Evolutionary conservation across 2,329 filamentous ascomycete species (phyloP), one percentile per base, ranked within the genome.

Genomic region (Epichloe coenophiala): DNA sequence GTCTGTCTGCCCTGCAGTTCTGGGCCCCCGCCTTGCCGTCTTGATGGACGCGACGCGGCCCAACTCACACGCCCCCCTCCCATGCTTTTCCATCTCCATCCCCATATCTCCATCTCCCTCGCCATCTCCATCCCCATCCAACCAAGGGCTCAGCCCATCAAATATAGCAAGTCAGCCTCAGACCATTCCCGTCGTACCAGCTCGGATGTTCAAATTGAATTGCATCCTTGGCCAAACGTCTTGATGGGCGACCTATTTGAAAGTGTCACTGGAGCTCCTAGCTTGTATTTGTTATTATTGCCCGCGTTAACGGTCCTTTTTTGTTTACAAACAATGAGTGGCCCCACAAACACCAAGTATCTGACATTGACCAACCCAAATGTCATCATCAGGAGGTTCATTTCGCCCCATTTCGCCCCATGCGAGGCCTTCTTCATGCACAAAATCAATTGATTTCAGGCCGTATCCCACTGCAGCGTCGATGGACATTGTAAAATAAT

Each of bases 1-100:
- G 17, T 17, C 17, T n/a, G 7, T 21, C n/a, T 23, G 23, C 43
- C n/a, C 27, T 39, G 21, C 48, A 42, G 17, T 17, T 41, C 15
- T 48, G 13, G 19, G 41, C 33, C 41, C 50, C 50, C 19, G 39
- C 3, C 4, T 12, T 33, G 38, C 41, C 8, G 27, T 35, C 43
- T n/a, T n/a, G 15, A n/a, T 48, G 13, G 47, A 43, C 47, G 47
- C 47, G 47, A 48, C 47, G 47, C 47, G 47, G 35, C 21, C 11
- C 23, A 43, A 47, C 6, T 47, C 13, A 47, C 45, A 47, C 45
- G 43, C 43, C 19, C 23, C 15, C 17, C 45, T 31, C 33, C 17
- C 45, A 31, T 31, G 8, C 27, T 31, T 31, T 31, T 11, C 27
- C 23, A 23, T 23, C 4, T 23, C 23, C 23, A 23, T 23, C 4